Evolutionary conservation across 2,329 filamentous ascomycete species (phyloP), one percentile per base, ranked within the genome.

Genomic region (Alternaria incomplexa): DNA sequence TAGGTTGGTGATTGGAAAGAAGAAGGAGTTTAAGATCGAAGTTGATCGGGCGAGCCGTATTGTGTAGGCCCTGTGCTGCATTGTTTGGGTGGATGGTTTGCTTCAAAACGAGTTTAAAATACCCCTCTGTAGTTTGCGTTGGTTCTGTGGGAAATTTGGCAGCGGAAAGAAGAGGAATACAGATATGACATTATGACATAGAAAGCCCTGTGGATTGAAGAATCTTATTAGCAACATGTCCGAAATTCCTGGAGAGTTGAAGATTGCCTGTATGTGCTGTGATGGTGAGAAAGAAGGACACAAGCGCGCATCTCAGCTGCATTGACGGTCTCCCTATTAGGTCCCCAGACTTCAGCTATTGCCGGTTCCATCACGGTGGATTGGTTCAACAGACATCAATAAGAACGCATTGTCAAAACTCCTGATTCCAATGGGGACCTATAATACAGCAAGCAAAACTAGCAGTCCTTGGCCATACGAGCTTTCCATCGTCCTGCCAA

Each of bases 401-500:
- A 8, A 40, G 9, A 22, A 25, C 13, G 5, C 9, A 11, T 23
- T 44, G 23, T 60, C 63, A 65, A 58, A 67, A 63, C 56, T 70
- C 66, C 66, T 56, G 53, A 62, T 76, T 71, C 58, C 64, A 63
- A 73, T 69, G 65, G 65, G 66, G 61, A 64, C 65, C 65, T 77
- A 78, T 77, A 73, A 72, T 78, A 77, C 76, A 78, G 71, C 72
- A 67, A 70, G 64, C 70, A 61, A 67, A 63, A 66, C 48, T 64
- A 58, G 56, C 69, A 65, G 61, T 63, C 50, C 59, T 58, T 58
- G 62, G 64, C 64, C 61, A 58, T 58, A 58, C 58, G 46, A 58
- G 52, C 52, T 48, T 53, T 26, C 45, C 40, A 53, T 50, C 17
- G 57, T 53, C 53, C 32, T 47, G 44, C 58, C 57, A 58, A 58